Conservation (phyloP, 257 asterid genomes). For the Linaria vulgaris region DNA sequence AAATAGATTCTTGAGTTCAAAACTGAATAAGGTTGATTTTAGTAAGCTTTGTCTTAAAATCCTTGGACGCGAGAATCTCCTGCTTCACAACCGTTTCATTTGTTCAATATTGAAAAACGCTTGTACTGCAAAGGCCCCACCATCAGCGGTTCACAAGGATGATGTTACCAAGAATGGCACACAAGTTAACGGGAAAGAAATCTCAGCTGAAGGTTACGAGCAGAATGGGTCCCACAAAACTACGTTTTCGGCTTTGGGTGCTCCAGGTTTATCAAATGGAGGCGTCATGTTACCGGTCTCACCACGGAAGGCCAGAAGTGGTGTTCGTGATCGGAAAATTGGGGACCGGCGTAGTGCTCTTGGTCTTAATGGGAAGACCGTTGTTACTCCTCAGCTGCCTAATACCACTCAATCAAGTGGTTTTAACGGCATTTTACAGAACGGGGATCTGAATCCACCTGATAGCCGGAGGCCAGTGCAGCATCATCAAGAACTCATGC, state of each 20-base stretch:
- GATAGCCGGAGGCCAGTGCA: constrained; percentile 44
- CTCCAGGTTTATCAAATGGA: constrained; percentile 59
- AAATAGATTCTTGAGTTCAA: constrained; percentile 65
- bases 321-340: constrained; percentile 51
- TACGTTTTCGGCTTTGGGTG: constrained; percentile 40
- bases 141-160: constrained; percentile 40
- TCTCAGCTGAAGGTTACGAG: constrained; percentile 40
- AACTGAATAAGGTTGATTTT: constrained; percentile 73
- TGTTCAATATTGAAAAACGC: constrained; percentile 71
- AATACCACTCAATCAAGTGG: constrained; percentile 37
- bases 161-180: constrained; percentile 35
- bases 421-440: constrained; percentile 39
- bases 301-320: constrained; percentile 64
- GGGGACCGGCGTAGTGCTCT: constrained; percentile 62
- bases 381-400: constrained; percentile 38
- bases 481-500: constrained; percentile 42
- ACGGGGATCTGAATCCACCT: constrained; percentile 47
- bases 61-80: constrained; percentile 75
- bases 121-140: constrained; percentile 59
- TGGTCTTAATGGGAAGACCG: constrained; percentile 52
- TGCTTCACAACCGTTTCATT: constrained; percentile 81
- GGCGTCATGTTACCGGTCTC: constrained; percentile 57
- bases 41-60: constrained; percentile 64
- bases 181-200: constrained; percentile 46
- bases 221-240: constrained; percentile 55